Evolutionary conservation across 495 filamentous ascomycete species (phyloP), one percentile per base, ranked within the genome.

Genomic region (Acidomyces sp.): DNA sequence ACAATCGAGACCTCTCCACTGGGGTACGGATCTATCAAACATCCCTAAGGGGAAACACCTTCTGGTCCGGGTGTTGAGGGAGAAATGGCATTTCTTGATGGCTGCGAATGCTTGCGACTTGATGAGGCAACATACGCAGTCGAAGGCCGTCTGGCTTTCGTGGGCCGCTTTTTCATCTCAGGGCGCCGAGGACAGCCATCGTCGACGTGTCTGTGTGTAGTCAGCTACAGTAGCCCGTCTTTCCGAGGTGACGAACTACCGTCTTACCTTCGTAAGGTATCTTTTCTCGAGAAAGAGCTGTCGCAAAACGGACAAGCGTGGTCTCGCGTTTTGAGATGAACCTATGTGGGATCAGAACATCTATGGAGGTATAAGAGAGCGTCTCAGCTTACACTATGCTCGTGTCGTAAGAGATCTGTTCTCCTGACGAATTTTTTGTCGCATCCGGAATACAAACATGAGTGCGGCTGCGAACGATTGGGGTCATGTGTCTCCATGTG

Each of bases 401-500:
- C 61, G 62, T 95, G 88, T 42, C 88, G 67, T 44, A 76, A 71
- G 23, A 94, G 69, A 58, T 95, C 88, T 5, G 85, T 86, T 58
- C 80, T 86, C 52, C 88, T 68, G 29, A 81, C 80, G 56, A 87
- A 87, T 37, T 73, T 72, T 63, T 79, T 82, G 51, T 62, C 69
- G 65, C 82, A 90, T 45, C 72, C 63, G 32, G 70, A 57, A 25
- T 71, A 60, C 10, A 57, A 60, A 60, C 87, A 96, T 3, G 66
- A 62, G 58, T 83, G 77, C 1, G 75, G 74, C 51, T 80, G 77
- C 47, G 73, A 75, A 37, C 75, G 67, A 35, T 69, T 71, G 2
- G 86, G 80, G 58, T 94, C 77, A 61, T 96, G 88, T 6, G 75
- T 88, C 54, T 90, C 84, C 68, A 90, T 70, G 59, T 96, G 88